These are phyloP conservation scores for Solanum pimpinellifolium DNA, from an alignment of 257 asterid genomes.

Conservation along the genomic window DNA sequence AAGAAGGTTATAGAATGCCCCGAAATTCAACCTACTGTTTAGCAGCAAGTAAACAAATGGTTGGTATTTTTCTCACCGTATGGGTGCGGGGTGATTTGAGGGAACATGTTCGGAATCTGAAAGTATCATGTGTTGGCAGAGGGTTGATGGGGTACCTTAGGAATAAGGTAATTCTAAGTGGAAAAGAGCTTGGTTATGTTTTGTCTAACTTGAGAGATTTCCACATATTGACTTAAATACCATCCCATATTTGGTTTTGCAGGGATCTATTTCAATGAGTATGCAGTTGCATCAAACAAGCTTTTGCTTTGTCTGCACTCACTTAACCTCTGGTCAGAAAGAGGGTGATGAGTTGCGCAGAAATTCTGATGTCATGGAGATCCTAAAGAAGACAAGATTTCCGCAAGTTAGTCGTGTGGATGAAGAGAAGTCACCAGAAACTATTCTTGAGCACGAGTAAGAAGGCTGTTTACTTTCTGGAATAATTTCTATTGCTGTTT, in stretches of 20 bases:
- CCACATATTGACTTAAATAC: not conserved
- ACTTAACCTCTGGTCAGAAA: constrained; percentile 22
- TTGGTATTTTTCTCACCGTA: constrained; percentile 18
- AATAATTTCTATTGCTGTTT: not conserved
- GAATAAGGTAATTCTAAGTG: constrained; percentile 7
- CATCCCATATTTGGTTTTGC: not conserved
- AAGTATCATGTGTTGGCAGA: constrained; percentile 20
- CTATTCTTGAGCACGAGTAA: constrained; percentile 17
- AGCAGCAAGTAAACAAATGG: constrained; percentile 22
- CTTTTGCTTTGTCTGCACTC: constrained; percentile 22
- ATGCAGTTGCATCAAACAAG: constrained; percentile 18
- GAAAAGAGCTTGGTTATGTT: not conserved
- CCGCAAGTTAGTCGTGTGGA: constrained; percentile 1
- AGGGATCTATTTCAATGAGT: constrained; percentile 26
- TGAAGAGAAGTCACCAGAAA: constrained; percentile 9
- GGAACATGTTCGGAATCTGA: constrained; percentile 8
- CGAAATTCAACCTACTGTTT: constrained; percentile 13
- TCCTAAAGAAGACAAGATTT: constrained; percentile 16
- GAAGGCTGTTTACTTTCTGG: not conserved
- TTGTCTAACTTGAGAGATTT: not conserved
- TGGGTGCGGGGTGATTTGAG: constrained; percentile 14
- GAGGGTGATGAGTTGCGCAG: constrained; percentile 18
- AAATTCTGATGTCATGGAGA: constrained; percentile 22
- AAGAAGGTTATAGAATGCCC: constrained; percentile 35
- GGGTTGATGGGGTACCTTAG: constrained; percentile 23